Percentiles rank a stretch among this genome's conserved stretches.
Evolutionary conservation across 2,329 filamentous ascomycete species (phyloP).

Genomic region (Sporothrix globosa): DNA sequence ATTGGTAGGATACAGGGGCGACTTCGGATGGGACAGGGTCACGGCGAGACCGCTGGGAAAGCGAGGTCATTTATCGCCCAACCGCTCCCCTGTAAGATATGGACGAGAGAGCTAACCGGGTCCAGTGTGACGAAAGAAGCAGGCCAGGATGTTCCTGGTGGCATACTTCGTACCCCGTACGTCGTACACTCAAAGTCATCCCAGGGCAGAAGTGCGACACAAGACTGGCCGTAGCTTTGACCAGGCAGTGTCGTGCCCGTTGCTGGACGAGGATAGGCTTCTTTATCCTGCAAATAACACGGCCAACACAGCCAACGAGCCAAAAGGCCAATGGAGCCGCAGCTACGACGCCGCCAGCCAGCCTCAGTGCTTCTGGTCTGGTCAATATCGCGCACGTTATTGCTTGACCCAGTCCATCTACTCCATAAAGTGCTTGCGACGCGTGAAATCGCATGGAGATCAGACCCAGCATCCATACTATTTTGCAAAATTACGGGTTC

Average conservation of each 20-base stretch:
- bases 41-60: neutral
- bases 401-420: neutral
- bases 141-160: slow-evolving; percentile 6
- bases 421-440: neutral
- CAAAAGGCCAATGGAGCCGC: neutral
- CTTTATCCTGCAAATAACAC: neutral
- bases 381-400: neutral
- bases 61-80: neutral
- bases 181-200: no score
- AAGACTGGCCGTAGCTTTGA: slow-evolving; percentile 6
- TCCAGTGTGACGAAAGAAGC: slow-evolving; percentile 5
- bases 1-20: neutral
- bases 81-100: slow-evolving; percentile 6
- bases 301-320: neutral
- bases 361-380: neutral
- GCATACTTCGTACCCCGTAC: neutral
- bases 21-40: slow-evolving; percentile 26
- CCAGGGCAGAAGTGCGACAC: slow-evolving; percentile 4
- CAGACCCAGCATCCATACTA: neutral
- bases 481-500: neutral
- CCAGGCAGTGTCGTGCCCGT: neutral
- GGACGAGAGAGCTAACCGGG: slow-evolving; percentile 7
- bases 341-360: neutral
- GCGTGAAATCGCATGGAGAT: slow-evolving; percentile 8
- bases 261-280: neutral